Evolutionary conservation across 306 rosid genomes (phyloP).

Genomic region (Casuarina glauca): DNA sequence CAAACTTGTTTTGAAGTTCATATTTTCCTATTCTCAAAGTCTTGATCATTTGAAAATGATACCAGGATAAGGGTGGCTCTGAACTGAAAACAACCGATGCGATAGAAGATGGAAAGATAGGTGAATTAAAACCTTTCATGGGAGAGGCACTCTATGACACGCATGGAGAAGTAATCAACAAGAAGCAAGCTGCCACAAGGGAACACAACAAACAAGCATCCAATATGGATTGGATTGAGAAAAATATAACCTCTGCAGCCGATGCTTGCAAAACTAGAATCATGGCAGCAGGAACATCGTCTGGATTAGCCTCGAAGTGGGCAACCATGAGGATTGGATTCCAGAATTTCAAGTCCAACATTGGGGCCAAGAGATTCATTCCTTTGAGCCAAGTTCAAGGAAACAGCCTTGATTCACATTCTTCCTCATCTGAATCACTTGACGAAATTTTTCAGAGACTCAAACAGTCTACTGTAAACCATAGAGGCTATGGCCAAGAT

Average conservation of each 20-base stretch:
- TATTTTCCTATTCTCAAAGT: neutral
- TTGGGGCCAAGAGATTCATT: conserved; percentile 58
- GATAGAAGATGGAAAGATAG: conserved; percentile 30
- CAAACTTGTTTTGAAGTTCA: neutral
- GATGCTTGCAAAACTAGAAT: conserved; percentile 30
- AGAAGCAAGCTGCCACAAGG: conserved; percentile 57
- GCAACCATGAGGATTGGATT: conserved; percentile 71
- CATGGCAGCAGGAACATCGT: conserved; percentile 30
- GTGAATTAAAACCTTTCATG: conserved; percentile 27
- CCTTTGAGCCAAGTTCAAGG: conserved; percentile 55
- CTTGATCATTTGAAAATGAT: neutral
- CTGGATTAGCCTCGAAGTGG: conserved; percentile 68
- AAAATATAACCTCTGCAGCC: conserved; percentile 47
- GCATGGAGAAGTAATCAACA: conserved; percentile 52
- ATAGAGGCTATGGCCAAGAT: conserved; percentile 35
- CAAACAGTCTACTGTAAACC: conserved; percentile 54
- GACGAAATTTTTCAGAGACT: conserved; percentile 86
- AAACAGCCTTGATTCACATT: conserved; percentile 34
- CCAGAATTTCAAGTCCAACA: conserved; percentile 59
- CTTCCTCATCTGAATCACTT: conserved; percentile 65
- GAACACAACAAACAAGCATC: conserved; percentile 49
- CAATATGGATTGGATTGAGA: conserved; percentile 35
- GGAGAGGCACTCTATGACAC: conserved; percentile 41
- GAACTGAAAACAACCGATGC: conserved; percentile 31
- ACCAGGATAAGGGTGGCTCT: conserved; percentile 29